Conservation (phyloP, 495 filamentous ascomycete species). For the Annulohypoxylon maeteangense region DNA sequence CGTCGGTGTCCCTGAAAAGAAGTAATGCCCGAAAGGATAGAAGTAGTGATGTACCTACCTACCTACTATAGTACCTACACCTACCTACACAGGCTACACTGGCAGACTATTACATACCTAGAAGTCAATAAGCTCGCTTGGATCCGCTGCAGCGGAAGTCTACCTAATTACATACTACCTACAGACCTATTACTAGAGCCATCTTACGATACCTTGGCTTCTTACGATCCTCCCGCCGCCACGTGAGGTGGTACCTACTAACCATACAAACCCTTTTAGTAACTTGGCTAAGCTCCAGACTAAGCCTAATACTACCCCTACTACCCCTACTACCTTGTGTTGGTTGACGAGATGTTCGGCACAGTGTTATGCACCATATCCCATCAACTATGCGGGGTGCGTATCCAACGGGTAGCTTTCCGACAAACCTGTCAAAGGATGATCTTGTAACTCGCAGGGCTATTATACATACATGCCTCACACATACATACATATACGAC, state of each 20-base stretch:
- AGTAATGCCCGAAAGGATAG: conserved; percentile 32
- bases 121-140: conserved; percentile 10
- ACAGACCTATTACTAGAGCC: conserved; percentile 20
- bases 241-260: conserved; percentile 36
- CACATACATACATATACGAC: conserved; percentile 8
- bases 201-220: conserved; percentile 36
- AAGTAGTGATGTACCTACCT: conserved; percentile 1
- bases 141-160: conserved; percentile 20
- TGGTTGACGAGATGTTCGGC: conserved; percentile 8
- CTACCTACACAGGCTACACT: neutral
- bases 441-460: conserved; percentile 33
- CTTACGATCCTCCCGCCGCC: conserved; percentile 43
- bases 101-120: neutral
- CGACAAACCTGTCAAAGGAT: conserved; percentile 34
- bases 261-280: conserved; percentile 20
- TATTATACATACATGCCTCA: conserved; percentile 6
- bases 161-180: neutral
- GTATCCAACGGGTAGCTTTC: conserved; percentile 42
- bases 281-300: conserved; percentile 28
- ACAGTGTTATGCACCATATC: conserved; percentile 29
- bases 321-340: conserved; percentile 22
- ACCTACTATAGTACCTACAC: conserved; percentile 1
- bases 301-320: conserved; percentile 31
- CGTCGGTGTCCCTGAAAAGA: conserved; percentile 42
- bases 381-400: conserved; percentile 42